phyloP scores from a whole-genome alignment of 2,329 filamentous ascomycete genomes.

The Xylariaceae sp. region DNA sequence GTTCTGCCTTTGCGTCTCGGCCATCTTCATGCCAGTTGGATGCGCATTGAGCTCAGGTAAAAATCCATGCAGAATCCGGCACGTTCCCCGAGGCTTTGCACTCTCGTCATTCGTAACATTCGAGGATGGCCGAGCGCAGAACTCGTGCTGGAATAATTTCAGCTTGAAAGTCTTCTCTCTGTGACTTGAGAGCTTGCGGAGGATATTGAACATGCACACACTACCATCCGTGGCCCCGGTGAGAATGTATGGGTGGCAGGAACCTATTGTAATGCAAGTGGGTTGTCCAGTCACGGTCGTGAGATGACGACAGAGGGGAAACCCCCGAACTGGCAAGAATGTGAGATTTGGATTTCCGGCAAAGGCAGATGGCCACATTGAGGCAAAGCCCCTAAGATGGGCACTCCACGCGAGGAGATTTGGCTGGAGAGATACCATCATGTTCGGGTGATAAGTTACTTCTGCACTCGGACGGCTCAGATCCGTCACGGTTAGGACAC shows the following conservation, averaged over 20 bases:
- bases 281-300: constrained; percentile 49
- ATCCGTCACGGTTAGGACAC: constrained; percentile 50
- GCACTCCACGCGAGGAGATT: constrained; percentile 53
- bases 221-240: constrained; percentile 53
- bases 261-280: constrained; percentile 47
- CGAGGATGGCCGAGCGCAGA: constrained; percentile 34
- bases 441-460: constrained; percentile 49
- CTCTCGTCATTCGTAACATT: constrained; percentile 1
- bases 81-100: constrained; percentile 40
- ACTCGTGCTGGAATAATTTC: constrained; percentile 53
- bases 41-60: constrained; percentile 47
- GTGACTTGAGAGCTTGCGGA: constrained; percentile 42
- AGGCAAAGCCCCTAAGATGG: constrained; percentile 52
- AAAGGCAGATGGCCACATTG: constrained; percentile 49
- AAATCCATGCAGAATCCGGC: constrained; percentile 51
- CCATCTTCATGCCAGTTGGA: constrained; percentile 37
- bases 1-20: constrained; percentile 32
- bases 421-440: constrained; percentile 49
- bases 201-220: constrained; percentile 46
- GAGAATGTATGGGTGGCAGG: constrained; percentile 50
- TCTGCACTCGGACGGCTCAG: constrained; percentile 50
- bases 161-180: constrained; percentile 40
- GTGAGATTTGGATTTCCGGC: constrained; percentile 50
- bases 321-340: constrained; percentile 51
- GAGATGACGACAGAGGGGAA: constrained; percentile 49